Conservation (phyloP, 2,329 filamentous ascomycete species). For the Aspergillus alliaceus region DNA sequence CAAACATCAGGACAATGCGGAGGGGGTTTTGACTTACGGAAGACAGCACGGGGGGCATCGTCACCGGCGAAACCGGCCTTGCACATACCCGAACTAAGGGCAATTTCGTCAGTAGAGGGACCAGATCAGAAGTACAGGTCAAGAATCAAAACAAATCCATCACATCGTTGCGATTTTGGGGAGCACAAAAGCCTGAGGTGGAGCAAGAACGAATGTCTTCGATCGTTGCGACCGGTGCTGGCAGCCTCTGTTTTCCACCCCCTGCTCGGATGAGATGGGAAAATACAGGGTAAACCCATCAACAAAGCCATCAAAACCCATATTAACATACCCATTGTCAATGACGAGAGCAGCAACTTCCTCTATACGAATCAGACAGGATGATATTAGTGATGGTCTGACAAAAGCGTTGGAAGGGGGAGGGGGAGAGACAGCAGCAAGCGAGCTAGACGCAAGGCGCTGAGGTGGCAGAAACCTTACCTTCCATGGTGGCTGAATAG, state of each 20-base stretch:
- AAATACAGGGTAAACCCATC: conserved; percentile 11
- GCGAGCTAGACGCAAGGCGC: conserved; percentile 21
- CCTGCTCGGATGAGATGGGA: conserved; percentile 4
- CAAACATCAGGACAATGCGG: conserved; percentile 20
- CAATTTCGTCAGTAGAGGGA: conserved; percentile 15
- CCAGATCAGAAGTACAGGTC: background rate
- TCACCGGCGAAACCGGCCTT: conserved; percentile 99
- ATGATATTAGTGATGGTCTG: conserved; percentile 35
- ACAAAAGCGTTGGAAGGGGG: conserved; percentile 12
- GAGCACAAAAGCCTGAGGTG: background rate
- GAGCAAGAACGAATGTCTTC: background rate
- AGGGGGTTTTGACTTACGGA: conserved; percentile 76
- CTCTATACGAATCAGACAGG: conserved; percentile 62
- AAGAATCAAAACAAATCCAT: background rate
- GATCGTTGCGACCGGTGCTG: conserved; percentile 11
- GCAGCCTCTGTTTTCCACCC: conserved; percentile 8
- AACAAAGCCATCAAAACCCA: background rate
- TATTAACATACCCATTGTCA: conserved; percentile 97
- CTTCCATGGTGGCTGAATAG: conserved; percentile 59
- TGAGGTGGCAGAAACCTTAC: conserved; percentile 53
- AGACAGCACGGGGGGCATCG: conserved; percentile 99
- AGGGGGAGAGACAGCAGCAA: conserved; percentile 17
- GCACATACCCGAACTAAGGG: conserved; percentile 96
- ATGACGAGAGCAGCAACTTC: conserved; percentile 99
- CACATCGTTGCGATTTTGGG: background rate